These are phyloP conservation scores for Didymella segeticola DNA, from an alignment of 2,329 filamentous ascomycete species.

Conservation along the genomic window DNA sequence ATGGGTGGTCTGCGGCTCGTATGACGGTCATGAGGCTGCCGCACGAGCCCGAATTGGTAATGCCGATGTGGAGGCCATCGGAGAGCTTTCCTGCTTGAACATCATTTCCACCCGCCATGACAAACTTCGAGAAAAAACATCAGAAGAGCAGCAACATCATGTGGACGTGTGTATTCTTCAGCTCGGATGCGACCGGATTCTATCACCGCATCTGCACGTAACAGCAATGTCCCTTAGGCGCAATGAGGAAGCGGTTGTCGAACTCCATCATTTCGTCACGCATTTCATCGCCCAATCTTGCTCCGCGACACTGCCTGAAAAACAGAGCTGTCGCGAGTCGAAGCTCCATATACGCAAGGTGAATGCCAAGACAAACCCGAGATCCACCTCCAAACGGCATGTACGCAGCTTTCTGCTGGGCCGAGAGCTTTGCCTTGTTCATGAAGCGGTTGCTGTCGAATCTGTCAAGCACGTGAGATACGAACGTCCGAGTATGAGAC, in stretches of 20 bases:
- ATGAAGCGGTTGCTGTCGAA: constrained; percentile 44
- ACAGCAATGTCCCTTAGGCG: constrained; percentile 51
- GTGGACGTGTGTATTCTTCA: background rate
- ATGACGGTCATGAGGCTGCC: background rate
- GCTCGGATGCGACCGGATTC: background rate
- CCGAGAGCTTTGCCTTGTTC: constrained; percentile 20
- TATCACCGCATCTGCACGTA: constrained; percentile 36
- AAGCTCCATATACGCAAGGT: constrained; percentile 67
- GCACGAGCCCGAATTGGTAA: background rate
- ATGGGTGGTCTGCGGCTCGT: constrained; percentile 4
- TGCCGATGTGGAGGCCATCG: constrained; percentile 4
- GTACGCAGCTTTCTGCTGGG: constrained; percentile 59
- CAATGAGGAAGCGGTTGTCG: constrained; percentile 51
- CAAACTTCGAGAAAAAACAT: constrained; percentile 1
- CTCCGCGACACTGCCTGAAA: constrained; percentile 53
- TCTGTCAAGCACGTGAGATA: constrained; percentile 18
- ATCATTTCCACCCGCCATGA: constrained; percentile 9
- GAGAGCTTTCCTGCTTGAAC: constrained; percentile 8
- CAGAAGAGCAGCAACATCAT: background rate
- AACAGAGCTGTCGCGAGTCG: constrained; percentile 59
- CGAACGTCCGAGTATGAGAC: background rate
- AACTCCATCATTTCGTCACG: constrained; percentile 50
- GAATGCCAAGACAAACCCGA: constrained; percentile 70
- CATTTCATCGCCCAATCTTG: constrained; percentile 30
- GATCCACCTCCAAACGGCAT: constrained; percentile 73